A percentile compares a stretch with the other conserved stretches of the same genome.
These are phyloP conservation scores for Diplogelasinospora grovesii DNA, from an alignment of 495 filamentous ascomycete genomes.

Conservation along the genomic window DNA sequence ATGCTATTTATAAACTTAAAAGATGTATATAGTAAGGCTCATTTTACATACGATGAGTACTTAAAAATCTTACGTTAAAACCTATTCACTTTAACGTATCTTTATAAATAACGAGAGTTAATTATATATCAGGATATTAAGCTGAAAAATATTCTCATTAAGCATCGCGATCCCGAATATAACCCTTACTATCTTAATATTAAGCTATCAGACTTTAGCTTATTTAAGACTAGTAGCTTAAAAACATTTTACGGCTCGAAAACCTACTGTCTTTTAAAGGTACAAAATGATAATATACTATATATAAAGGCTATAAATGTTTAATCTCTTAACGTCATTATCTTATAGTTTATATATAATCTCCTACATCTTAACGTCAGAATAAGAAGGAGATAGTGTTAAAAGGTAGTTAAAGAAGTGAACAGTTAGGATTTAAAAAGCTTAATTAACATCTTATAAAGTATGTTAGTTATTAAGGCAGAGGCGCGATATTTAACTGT, in stretches of 20 bases:
- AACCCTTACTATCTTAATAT: no score
- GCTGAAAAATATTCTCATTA: no score
- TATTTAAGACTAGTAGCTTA: no score
- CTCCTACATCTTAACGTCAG: conserved; percentile 1
- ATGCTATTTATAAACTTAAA: no score
- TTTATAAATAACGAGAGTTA: no score
- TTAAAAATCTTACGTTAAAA: no score
- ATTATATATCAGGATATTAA: no score
- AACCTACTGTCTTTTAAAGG: not conserved
- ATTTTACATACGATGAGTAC: no score
- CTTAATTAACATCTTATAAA: conserved; percentile 1
- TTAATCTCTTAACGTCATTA: conserved; percentile 9
- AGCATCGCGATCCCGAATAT: no score
- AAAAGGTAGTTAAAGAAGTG: not conserved
- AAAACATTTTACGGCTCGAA: conserved; percentile 1
- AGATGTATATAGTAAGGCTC: no score
- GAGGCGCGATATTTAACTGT: not conserved
- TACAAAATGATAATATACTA: not conserved
- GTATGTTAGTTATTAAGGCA: conserved; percentile 1
- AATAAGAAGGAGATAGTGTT: not conserved
- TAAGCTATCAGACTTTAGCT: no score
- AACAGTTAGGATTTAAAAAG: not conserved
- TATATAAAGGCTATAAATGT: conserved; percentile 8
- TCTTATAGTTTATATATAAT: conserved; percentile 2
- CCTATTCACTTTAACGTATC: no score